Percentiles rank a stretch among this genome's conserved stretches.
phyloP scores from a whole-genome alignment of 495 filamentous ascomycete genomes.

The Polyplosphaeria fusca region DNA sequence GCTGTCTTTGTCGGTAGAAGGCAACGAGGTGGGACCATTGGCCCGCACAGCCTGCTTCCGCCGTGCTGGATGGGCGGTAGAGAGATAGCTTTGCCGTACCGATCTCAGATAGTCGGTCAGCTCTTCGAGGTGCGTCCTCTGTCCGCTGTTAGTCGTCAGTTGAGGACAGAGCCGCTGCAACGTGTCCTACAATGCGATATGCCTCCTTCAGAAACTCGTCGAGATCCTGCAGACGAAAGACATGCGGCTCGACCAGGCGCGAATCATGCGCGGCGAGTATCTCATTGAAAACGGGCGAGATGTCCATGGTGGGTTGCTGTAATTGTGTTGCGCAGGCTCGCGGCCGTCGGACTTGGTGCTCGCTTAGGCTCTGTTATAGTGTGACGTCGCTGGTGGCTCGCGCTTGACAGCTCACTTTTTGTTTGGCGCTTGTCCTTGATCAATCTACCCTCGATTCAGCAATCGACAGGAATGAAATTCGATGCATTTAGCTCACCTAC shows the following conservation, averaged over 20 bases:
- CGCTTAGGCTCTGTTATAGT: no score
- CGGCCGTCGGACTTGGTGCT: slow-evolving; percentile 3
- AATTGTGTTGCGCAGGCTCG: slow-evolving; percentile 10
- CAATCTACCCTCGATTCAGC: no score
- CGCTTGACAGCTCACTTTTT: neutral
- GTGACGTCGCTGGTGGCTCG: neutral
- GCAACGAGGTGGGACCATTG: slow-evolving; percentile 35
- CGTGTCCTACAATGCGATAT: slow-evolving; percentile 73
- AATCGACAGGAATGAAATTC: no score
- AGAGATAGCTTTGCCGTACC: slow-evolving; percentile 89
- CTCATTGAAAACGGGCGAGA: slow-evolving; percentile 68
- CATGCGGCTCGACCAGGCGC: slow-evolving; percentile 43
- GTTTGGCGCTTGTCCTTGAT: no score
- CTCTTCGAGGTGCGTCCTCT: slow-evolving; percentile 83
- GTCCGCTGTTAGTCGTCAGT: slow-evolving; percentile 14
- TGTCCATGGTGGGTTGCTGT: slow-evolving; percentile 62
- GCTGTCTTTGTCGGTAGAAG: slow-evolving; percentile 63
- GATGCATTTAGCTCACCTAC: no score
- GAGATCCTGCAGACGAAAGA: slow-evolving; percentile 49
- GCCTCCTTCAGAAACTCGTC: slow-evolving; percentile 96
- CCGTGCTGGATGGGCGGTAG: slow-evolving; percentile 57
- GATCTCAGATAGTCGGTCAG: slow-evolving; percentile 73
- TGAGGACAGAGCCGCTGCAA: slow-evolving; percentile 2
- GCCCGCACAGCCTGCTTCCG: slow-evolving; percentile 45
- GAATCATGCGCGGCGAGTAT: slow-evolving; percentile 60